Evolutionary conservation across 2,329 filamentous ascomycete genomes (phyloP), one percentile per base, ranked within the genome.

Genomic region (Fusarium brachygibbosum): DNA sequence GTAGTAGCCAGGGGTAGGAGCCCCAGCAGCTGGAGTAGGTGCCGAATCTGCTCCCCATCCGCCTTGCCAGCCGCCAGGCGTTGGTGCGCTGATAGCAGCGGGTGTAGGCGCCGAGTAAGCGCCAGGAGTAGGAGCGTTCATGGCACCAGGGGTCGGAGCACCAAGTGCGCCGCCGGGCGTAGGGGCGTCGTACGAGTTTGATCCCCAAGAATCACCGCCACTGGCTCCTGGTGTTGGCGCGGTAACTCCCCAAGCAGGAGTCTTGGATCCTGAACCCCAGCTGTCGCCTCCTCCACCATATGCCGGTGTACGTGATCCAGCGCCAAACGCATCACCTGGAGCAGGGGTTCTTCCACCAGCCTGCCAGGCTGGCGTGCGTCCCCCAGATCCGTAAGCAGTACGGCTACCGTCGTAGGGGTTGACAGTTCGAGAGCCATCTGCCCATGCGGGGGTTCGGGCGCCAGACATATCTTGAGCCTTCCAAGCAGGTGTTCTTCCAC

Each of bases 361-460:
- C 61, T 90, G 90, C 92, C 92, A 94, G 7, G 91, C 91, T 10
- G 91, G 91, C 2, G 91, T 94, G 54, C 92, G 88, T 48, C 86
- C 86, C 31, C 90, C 89, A 23, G 86, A 85, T 19, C 93, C 93
- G 73, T 97, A 97, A 3, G 93, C 88, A 17, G 93, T 94, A 45
- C 90, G 89, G 76, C 82, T 91, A 63, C 91, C 91, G 71, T 91
- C 90, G 73, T 93, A 92, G 2, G 90, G 90, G 75, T 91, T 90
- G 66, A 88, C 87, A 14, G 88, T 91, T 45, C 88, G 84, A 5
- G 88, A 90, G 9, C 90, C 90, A 74, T 91, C 88, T 21, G 85
- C 85, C 90, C 91, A 93, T 4, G 89, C 90, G 1, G 91, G 91
- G 0, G 91, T 93, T 53, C 90, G 87, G 9, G 86, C 86, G 34